phyloP scores from a whole-genome alignment of 1,284 basidiomycete species.

The Trichosporon faecale region DNA sequence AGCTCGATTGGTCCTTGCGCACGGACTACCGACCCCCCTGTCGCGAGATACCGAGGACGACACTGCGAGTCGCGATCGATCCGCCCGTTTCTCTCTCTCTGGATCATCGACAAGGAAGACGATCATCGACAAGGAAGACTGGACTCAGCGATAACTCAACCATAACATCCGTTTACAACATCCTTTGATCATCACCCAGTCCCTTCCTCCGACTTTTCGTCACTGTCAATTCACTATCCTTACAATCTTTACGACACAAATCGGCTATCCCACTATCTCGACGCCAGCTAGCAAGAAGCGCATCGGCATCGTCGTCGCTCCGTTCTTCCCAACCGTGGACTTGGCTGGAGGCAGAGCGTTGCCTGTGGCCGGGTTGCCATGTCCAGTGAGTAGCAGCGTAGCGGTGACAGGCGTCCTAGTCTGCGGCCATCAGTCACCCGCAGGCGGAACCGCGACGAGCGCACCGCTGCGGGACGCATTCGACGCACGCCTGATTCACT shows the following conservation, averaged over 20 bases:
- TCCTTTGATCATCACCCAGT: neutral
- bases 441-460: neutral
- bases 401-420: neutral
- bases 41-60: neutral
- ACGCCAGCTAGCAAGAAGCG: neutral
- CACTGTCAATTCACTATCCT: constrained; percentile 3
- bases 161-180: neutral
- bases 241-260: neutral
- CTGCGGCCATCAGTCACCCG: neutral
- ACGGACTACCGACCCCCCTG: constrained; percentile 1
- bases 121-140: neutral
- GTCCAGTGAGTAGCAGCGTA: neutral
- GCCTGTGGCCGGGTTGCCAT: constrained; percentile 7
- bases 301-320: neutral
- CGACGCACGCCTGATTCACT: neutral
- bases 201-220: constrained; percentile 6
- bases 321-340: neutral
- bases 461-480: neutral
- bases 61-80: neutral
- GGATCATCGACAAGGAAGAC: neutral
- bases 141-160: neutral
- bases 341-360: constrained; percentile 6
- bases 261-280: neutral
- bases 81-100: neutral
- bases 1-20: neutral